These are phyloP conservation scores for Calocera viscosa DNA, from an alignment of 768 basidiomycete genomes.

Conservation along the genomic window DNA sequence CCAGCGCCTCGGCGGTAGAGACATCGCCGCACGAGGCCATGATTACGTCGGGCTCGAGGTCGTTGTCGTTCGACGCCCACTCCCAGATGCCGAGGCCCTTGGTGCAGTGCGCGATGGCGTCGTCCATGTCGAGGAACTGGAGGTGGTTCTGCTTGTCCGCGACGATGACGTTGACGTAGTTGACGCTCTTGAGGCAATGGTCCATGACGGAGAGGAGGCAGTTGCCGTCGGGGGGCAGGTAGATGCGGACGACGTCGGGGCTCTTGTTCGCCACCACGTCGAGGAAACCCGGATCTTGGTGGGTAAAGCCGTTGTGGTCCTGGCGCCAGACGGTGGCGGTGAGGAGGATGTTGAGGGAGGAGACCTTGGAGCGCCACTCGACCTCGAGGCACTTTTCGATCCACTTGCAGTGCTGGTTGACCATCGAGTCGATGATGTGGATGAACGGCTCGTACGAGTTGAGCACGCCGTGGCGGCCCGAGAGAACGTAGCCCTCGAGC, in stretches of 20 bases:
- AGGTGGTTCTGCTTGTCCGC: constrained; percentile 75
- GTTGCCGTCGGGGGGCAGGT: constrained; percentile 84
- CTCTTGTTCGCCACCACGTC: constrained; percentile 75
- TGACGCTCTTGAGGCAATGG: constrained; percentile 71
- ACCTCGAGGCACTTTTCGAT: constrained; percentile 52
- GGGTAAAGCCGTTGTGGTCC: constrained; percentile 63
- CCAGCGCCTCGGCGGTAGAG: constrained; percentile 70
- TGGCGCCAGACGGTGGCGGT: constrained; percentile 69
- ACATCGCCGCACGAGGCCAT: constrained; percentile 82
- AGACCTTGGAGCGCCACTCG: constrained; percentile 55
- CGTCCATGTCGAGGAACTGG: constrained; percentile 65
- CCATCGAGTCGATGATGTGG: constrained; percentile 81
- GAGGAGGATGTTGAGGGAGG: constrained; percentile 62
- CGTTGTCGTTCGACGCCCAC: constrained; percentile 62
- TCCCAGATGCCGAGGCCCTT: constrained; percentile 83
- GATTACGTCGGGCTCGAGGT: constrained; percentile 61
- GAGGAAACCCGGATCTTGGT: constrained; percentile 79
- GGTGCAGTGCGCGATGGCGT: constrained; percentile 62
- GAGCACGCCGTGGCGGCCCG: constrained; percentile 73
- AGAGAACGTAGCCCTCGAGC: constrained; percentile 86
- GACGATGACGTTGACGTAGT: constrained; percentile 80
- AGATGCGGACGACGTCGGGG: constrained; percentile 55
- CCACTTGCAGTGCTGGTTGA: constrained; percentile 53
- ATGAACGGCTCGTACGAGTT: constrained; percentile 87
- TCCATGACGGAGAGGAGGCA: constrained; percentile 71